These are phyloP conservation scores for Talaromyces adpressus DNA, from an alignment of 495 filamentous ascomycete species.

Conservation along the genomic window DNA sequence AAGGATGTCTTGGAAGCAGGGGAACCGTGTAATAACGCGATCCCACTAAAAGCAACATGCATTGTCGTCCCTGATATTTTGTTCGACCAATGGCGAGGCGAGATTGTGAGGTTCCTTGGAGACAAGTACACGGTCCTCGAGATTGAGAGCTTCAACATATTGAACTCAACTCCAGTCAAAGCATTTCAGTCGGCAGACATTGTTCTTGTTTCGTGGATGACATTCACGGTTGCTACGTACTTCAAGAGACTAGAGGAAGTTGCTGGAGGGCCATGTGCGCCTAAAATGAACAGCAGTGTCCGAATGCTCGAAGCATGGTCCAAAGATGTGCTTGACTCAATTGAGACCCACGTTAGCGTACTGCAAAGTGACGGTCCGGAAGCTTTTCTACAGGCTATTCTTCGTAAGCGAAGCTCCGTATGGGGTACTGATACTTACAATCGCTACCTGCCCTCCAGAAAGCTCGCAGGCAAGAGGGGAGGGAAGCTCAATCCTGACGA, in stretches of 20 bases:
- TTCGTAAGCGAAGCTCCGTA: conserved; percentile 15
- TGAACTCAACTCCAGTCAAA: conserved; percentile 27
- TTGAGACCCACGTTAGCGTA: conserved; percentile 34
- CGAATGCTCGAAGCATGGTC: conserved; percentile 51
- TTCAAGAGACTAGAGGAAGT: conserved; percentile 42
- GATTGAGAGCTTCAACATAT: conserved; percentile 22
- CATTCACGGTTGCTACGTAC: conserved; percentile 43
- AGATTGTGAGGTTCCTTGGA: conserved; percentile 54
- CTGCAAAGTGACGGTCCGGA: conserved; percentile 21
- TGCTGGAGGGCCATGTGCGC: conserved; percentile 35
- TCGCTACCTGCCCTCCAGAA: conserved; percentile 6
- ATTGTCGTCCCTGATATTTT: conserved; percentile 61
- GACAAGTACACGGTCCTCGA: conserved; percentile 30
- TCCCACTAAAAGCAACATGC: conserved; percentile 58
- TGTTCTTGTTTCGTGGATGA: conserved; percentile 44
- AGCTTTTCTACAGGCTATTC: conserved; percentile 22
- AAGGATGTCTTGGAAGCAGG: conserved; percentile 8
- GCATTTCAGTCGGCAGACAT: conserved; percentile 45
- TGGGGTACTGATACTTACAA: conserved; percentile 9
- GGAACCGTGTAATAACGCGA: conserved; percentile 19
- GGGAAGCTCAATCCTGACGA: conserved; percentile 6
- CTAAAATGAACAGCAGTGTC: conserved; percentile 28
- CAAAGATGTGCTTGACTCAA: conserved; percentile 25
- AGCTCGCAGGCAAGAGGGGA: conserved; percentile 4
- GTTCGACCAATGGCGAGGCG: conserved; percentile 57